phyloP scores from a whole-genome alignment of 495 filamentous ascomycete species.

The Penicillium ucsense region DNA sequence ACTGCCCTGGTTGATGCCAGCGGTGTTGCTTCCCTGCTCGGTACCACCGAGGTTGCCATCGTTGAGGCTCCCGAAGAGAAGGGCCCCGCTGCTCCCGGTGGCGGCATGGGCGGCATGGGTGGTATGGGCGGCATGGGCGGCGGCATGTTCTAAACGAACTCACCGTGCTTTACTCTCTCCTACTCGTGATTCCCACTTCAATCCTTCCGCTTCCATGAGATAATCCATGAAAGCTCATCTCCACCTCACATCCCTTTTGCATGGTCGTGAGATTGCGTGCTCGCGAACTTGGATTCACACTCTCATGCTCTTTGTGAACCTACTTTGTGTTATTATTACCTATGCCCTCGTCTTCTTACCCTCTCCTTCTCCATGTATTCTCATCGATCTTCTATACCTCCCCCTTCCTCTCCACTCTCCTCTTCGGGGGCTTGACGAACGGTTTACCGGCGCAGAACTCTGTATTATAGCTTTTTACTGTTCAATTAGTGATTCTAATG shows the following conservation, averaged over 20 bases:
- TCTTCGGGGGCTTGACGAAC: constrained; percentile 14
- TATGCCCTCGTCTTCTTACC: constrained; percentile 4
- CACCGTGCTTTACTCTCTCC: constrained; percentile 5
- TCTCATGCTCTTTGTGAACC: constrained; percentile 20
- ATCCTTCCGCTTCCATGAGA: background rate
- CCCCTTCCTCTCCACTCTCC: constrained; percentile 14
- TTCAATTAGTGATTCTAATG: constrained; percentile 12
- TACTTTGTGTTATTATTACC: constrained; percentile 17
- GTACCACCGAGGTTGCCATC: constrained; percentile 96
- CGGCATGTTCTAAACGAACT: constrained; percentile 36
- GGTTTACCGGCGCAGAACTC: constrained; percentile 16
- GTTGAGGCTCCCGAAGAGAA: constrained; percentile 95
- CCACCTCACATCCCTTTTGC: constrained; percentile 33
- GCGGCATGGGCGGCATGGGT: constrained; percentile 58
- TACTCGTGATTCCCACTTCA: background rate
- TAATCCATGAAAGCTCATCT: constrained; percentile 14
- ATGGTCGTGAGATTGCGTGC: constrained; percentile 27
- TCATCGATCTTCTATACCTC: constrained; percentile 10
- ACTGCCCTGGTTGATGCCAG: constrained; percentile 89
- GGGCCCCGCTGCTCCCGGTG: constrained; percentile 51
- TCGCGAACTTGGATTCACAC: constrained; percentile 12
- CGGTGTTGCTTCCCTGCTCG: constrained; percentile 92
- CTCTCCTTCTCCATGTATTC: constrained; percentile 21
- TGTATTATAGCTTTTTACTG: constrained; percentile 18
- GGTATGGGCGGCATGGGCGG: constrained; percentile 58